Percentiles rank a stretch among this genome's conserved stretches.
These are phyloP conservation scores for Acanthamoeba rhysodes DNA, from an alignment of 208 protist genomes.

Conservation along the genomic window DNA sequence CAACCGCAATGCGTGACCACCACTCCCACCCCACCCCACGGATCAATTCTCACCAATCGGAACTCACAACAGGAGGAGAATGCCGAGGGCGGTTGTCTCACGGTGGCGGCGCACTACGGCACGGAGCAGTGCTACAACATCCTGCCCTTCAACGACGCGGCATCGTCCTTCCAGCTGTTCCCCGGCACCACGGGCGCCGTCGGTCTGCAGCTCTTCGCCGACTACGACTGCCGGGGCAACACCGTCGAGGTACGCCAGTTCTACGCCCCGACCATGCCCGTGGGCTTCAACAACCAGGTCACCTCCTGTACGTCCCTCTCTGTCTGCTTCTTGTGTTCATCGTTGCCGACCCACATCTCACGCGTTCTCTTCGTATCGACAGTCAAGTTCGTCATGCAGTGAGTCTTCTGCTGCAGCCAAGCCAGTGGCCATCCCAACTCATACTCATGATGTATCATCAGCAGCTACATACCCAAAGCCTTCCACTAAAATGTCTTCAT, in stretches of 20 bases:
- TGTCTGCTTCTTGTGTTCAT: too few species aligned
- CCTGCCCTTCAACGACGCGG: not conserved
- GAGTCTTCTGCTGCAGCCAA: too few species aligned
- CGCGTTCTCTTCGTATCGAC: too few species aligned
- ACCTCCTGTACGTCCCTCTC: constrained; percentile 22
- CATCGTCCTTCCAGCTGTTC: constrained; percentile 46
- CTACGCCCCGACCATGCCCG: not conserved
- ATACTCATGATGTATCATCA: too few species aligned
- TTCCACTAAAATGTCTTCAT: too few species aligned
- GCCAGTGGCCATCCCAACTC: too few species aligned
- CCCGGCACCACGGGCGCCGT: not conserved
- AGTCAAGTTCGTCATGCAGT: too few species aligned
- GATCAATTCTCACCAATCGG: too few species aligned
- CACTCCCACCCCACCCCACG: too few species aligned
- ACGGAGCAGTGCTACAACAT: constrained; percentile 25
- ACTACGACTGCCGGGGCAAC: not conserved
- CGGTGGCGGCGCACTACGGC: not conserved
- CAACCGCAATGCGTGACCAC: not conserved
- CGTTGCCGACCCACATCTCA: too few species aligned
- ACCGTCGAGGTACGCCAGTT: not conserved
- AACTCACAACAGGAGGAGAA: not conserved
- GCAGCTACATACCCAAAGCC: too few species aligned
- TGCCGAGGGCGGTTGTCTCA: not conserved
- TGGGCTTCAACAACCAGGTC: not conserved
- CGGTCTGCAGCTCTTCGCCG: not conserved